These are phyloP conservation scores for Populus alba DNA, from an alignment of 345 rosid species.

Conservation along the genomic window DNA sequence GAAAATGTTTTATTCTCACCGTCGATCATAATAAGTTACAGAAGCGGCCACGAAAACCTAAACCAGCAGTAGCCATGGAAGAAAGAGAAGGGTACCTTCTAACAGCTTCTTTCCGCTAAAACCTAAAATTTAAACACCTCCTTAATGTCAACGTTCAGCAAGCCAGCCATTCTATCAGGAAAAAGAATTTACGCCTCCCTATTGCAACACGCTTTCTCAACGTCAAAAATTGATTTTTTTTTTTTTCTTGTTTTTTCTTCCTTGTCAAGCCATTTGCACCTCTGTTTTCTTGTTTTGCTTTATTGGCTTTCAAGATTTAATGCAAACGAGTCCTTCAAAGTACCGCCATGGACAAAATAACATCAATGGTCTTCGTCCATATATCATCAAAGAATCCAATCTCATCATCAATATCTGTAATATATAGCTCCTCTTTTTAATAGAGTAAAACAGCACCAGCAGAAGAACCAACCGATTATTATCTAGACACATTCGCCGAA, in stretches of 20 bases:
- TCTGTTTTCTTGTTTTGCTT: background rate
- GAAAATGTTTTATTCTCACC: no score
- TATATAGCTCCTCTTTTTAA: background rate
- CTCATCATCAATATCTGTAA: background rate
- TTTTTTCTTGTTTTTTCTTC: background rate
- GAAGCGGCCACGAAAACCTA: background rate
- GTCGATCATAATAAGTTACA: background rate
- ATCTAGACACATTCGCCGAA: constrained; percentile 20
- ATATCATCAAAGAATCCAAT: constrained; percentile 17
- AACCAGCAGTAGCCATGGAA: background rate
- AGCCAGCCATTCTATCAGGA: constrained; percentile 38
- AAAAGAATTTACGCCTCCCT: background rate
- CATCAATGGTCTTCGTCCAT: constrained; percentile 19
- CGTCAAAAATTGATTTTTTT: background rate
- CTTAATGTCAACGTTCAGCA: constrained; percentile 68
- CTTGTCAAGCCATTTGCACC: background rate
- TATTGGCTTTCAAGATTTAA: background rate
- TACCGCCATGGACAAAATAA: background rate
- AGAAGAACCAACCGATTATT: constrained; percentile 12
- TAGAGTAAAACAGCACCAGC: background rate
- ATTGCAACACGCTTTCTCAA: background rate
- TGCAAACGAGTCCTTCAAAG: constrained; percentile 12
- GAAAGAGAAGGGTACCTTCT: background rate
- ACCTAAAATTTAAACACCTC: background rate
- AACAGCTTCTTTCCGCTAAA: background rate